phyloP scores from a whole-genome alignment of 345 rosid species.

The Hibiscus trionum region DNA sequence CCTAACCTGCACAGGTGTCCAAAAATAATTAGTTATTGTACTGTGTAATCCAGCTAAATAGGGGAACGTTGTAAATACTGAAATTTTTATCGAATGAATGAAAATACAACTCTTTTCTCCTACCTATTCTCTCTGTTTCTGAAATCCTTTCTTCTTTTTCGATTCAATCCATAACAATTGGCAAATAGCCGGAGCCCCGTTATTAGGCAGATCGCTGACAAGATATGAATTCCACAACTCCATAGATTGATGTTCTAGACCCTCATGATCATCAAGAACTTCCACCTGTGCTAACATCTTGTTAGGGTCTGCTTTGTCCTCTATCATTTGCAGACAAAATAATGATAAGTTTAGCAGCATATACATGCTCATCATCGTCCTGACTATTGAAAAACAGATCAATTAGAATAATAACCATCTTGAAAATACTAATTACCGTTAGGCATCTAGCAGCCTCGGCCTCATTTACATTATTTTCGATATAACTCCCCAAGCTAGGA shows the following conservation, averaged over 20 bases:
- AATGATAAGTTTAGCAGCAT: not conserved
- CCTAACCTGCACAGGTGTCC: too few relatives aligned
- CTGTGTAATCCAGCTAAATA: too few relatives aligned
- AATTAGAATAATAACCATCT: not conserved
- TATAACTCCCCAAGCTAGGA: not conserved
- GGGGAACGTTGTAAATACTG: too few relatives aligned
- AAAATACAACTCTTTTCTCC: too few relatives aligned
- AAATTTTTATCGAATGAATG: too few relatives aligned
- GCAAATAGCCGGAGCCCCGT: not conserved
- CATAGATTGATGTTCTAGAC: not conserved
- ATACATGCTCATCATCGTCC: not conserved
- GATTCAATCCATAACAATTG: too few relatives aligned
- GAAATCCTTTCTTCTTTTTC: too few relatives aligned
- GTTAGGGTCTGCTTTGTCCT: not conserved
- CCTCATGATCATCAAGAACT: not conserved
- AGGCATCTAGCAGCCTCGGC: conserved; percentile 8
- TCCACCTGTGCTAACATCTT: not conserved
- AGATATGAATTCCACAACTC: not conserved
- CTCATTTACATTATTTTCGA: not conserved
- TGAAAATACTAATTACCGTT: not conserved
- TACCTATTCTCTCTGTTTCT: too few relatives aligned
- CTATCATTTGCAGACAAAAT: not conserved
- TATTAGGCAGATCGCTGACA: not conserved
- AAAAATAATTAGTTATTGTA: too few relatives aligned
- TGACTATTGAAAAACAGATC: not conserved